Base-by-base conservation (phyloP, 352 stramenopile species). In the Phytopythium boreale region DNA sequence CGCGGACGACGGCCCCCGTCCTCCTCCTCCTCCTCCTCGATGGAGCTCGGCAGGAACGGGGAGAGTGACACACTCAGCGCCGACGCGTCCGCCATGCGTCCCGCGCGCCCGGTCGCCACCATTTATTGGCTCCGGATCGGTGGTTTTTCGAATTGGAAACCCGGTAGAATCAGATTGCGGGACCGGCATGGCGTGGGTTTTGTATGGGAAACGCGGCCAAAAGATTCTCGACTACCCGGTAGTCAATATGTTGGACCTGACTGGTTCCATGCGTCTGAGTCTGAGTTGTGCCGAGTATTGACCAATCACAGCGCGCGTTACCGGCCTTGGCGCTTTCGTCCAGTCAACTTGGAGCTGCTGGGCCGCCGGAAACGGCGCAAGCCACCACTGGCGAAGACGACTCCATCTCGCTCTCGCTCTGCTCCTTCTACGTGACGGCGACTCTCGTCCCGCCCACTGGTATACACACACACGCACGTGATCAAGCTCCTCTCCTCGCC, bases 61-160 rank as follows among this genome's bases (percentile, higher is more conserved):
- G 85, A 94, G 26, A 94, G 75, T 47, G 82, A 92, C 55, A 91
- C 81, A 77, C 82, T 89, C 44, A 91, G 73, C 51, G 75, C 77
- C 24, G 68, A 50, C 46, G 79, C 70, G 44, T 85, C 71, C 49
- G 74, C 71, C 67, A 79, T 77, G 51, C 62, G 61, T 44, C 26
- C 71, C 49, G 63, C 64, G 52, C 74, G 82, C 46, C 64, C 69
- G 39, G 53, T 75, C 43, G 74, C 77, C 44, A 87, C 76, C 44
- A 85, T 60, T 3, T 29, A n/a, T n/a, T n/a, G n/a, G n/a, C n/a
- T n/a, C n/a, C n/a, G n/a, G n/a, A n/a, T n/a, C n/a, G n/a, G n/a
- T n/a, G n/a, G n/a, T n/a, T n/a, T n/a, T n/a, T n/a, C n/a, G n/a
- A n/a, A n/a, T n/a, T n/a, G n/a, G n/a, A 43, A 9, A 41, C 10